Base-by-base conservation (phyloP, 805 yeast species). In the Cephaloascus albidus region DNA sequence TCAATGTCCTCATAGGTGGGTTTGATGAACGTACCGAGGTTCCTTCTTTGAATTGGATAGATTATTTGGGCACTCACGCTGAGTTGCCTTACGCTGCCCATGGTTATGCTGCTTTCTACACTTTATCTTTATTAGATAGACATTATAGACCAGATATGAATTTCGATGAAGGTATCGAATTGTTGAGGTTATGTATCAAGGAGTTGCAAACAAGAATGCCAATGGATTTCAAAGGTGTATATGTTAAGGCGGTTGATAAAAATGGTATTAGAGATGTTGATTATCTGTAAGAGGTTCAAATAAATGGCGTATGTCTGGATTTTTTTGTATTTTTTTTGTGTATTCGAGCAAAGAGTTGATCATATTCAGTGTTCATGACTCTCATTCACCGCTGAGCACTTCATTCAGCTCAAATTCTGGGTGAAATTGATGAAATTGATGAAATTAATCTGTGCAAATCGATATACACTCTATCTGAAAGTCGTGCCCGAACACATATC, bases 71-170 rank as follows among this genome's bases (percentile, higher is more conserved):
- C 5, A 85, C 98, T 2, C 78, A 81, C 48, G 95, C 81, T 14
- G 86, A 81, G 44, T 70, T 93, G 43, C 97, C 98, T 14, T 93
- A 93, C 56, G 96, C 94, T 15, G 97, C 97, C 2, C 98, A 93
- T 58, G 98, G 98, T 10, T 93, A 93, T 55, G 95, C 97, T n/a
- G 95, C 94, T 2, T 93, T 90, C 62, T 93, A 93, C 60, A 80
- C 95, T 26, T 74, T 87, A 60, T 85, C 97, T 2, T 66, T 90
- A 46, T 70, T 93, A 48, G 98, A 93, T 65, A 88, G 82, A 50
- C 96, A 88, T 62, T 88, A 89, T 63, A 74, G 81, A 56, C 70
- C 78, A 34, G 89, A 80, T 50, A 75, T 89, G 79, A 65, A 74
- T 4, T 60, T 75, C 33, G 86, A 79, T 31, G 90, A 87, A 43